Evolutionary conservation across 1,139 yeast genomes (phyloP).

Genomic region (Wickerhamomyces sp.): DNA sequence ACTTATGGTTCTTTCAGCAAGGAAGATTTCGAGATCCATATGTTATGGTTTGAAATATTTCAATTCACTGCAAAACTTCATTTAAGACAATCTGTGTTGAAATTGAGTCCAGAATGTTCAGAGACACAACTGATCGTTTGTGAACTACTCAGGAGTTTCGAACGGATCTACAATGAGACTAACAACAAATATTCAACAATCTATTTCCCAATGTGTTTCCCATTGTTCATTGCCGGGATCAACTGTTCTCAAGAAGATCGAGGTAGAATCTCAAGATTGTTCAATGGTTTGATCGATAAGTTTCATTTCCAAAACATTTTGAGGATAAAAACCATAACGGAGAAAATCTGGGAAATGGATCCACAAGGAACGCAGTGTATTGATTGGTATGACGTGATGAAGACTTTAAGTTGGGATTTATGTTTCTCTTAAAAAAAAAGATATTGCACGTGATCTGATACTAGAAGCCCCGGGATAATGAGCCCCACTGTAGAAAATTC

Average conservation of each 20-base stretch:
- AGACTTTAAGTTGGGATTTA: constrained; percentile 69
- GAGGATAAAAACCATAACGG: constrained; percentile 54
- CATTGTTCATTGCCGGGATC: constrained; percentile 72
- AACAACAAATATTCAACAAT: no score
- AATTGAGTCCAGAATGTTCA: constrained; percentile 55
- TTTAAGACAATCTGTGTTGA: constrained; percentile 56
- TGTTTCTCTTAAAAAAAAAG: constrained; percentile 55
- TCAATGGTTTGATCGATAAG: constrained; percentile 50
- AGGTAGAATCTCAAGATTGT: constrained; percentile 43
- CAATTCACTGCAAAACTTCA: constrained; percentile 68
- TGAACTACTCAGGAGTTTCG: no score
- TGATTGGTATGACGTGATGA: constrained; percentile 66
- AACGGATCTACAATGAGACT: no score
- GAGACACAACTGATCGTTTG: constrained; percentile 57
- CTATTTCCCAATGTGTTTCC: constrained; percentile 71
- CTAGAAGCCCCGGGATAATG: no score
- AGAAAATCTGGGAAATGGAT: constrained; percentile 50
- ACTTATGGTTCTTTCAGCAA: constrained; percentile 39
- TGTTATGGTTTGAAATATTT: constrained; percentile 67
- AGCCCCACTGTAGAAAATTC: no score
- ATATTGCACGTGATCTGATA: no score
- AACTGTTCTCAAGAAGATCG: constrained; percentile 53
- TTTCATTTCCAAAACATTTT: constrained; percentile 66
- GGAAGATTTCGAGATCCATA: constrained; percentile 57
- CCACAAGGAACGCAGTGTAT: constrained; percentile 40